Conservation (phyloP, 2,329 filamentous ascomycete species). For the Cladorrhinum sp. region DNA sequence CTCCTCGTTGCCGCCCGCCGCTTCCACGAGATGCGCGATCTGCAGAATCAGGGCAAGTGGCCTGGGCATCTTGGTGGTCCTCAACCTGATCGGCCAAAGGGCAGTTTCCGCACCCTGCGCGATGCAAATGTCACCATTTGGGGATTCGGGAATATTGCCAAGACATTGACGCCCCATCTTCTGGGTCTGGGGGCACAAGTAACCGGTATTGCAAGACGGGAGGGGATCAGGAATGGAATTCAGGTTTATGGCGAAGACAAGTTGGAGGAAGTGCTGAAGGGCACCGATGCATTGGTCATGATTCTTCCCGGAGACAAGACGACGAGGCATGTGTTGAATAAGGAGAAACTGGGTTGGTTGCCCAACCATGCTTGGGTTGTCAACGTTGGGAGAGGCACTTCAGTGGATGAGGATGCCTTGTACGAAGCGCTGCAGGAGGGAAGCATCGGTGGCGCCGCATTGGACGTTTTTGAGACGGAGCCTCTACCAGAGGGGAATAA, state of each 20-base stretch:
- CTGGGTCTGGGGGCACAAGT: conserved; percentile 56
- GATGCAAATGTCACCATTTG: conserved; percentile 58
- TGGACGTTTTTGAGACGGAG: conserved; percentile 42
- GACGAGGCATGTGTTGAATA: conserved; percentile 55
- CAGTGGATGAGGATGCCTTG: conserved; percentile 36
- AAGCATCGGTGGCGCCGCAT: conserved; percentile 34
- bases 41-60: conserved; percentile 56
- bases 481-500: conserved; percentile 40
- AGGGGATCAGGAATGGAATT: conserved; percentile 56
- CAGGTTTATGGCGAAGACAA: conserved; percentile 55
- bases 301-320: conserved; percentile 57
- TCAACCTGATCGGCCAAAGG: conserved; percentile 55
- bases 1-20: conserved; percentile 53
- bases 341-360: conserved; percentile 49
- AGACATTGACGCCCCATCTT: conserved; percentile 55
- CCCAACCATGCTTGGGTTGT: conserved; percentile 57
- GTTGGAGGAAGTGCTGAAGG: conserved; percentile 49
- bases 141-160: conserved; percentile 67
- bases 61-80: conserved; percentile 59
- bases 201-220: conserved; percentile 52
- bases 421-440: conserved; percentile 30
- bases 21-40: conserved; percentile 63
- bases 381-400: conserved; percentile 44
- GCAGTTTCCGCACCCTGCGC: conserved; percentile 57
- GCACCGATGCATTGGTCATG: conserved; percentile 66